A percentile compares a stretch with the other conserved stretches of the same genome.
These are phyloP conservation scores for Coffea canephora DNA, from an alignment of 257 asterid species.

Conservation along the genomic window DNA sequence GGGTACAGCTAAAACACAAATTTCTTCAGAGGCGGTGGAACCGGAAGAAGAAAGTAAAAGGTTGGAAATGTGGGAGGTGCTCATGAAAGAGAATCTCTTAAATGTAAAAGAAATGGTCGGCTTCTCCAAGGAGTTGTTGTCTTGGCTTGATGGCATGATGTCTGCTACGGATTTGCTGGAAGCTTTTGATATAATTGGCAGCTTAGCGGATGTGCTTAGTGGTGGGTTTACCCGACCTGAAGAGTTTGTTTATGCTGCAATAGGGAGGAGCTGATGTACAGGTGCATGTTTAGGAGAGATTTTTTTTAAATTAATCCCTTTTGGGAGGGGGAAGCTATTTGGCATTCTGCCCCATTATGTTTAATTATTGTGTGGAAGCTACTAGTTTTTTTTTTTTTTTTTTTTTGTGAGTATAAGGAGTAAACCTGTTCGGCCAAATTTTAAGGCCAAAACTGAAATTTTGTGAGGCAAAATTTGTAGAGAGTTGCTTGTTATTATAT, in stretches of 20 bases:
- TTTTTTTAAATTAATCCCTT: too few relatives aligned
- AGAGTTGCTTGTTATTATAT: too few relatives aligned
- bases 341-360: background rate
- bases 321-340: background rate
- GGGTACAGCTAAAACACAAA: constrained; percentile 24
- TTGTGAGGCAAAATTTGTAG: too few relatives aligned
- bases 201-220: constrained; percentile 61
- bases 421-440: background rate
- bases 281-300: background rate
- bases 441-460: background rate
- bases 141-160: constrained; percentile 84
- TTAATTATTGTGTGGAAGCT: background rate
- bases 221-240: constrained; percentile 58
- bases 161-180: constrained; percentile 77
- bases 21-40: constrained; percentile 29
- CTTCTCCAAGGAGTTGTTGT: constrained; percentile 79
- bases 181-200: constrained; percentile 76
- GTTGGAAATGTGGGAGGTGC: constrained; percentile 80
- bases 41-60: constrained; percentile 52
- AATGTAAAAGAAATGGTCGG: constrained; percentile 77
- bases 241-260: constrained; percentile 77
- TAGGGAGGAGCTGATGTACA: constrained; percentile 50
- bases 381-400: background rate
- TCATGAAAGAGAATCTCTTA: constrained; percentile 70
- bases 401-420: constrained; percentile 1